Conservation (phyloP, 116 monocot genomes). For the Cymodocea nodosa region DNA sequence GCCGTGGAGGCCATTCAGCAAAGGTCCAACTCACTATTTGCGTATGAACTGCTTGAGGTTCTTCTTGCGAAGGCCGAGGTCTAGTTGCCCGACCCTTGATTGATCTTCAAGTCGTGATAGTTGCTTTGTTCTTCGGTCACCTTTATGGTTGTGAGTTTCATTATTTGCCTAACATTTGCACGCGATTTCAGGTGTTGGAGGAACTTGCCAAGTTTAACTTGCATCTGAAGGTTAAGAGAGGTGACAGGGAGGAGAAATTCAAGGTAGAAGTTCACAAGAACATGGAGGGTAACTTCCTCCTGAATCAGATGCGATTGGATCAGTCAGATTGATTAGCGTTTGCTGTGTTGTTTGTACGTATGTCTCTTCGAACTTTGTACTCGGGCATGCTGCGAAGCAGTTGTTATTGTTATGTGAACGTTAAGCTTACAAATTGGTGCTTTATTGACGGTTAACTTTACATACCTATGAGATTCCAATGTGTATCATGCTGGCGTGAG, state of each 20-base stretch:
- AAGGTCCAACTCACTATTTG: constrained; percentile 59
- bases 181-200: constrained; percentile 30
- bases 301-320: constrained; percentile 43
- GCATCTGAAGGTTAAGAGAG: constrained; percentile 42
- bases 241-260: constrained; percentile 38
- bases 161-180: not conserved
- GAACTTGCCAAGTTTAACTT: constrained; percentile 33
- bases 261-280: constrained; percentile 59
- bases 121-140: not conserved
- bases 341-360: not conserved
- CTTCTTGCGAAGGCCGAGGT: constrained; percentile 75
- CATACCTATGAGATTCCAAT: too few species aligned
- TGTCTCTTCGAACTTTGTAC: too few species aligned
- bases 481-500: too few species aligned
- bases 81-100: not conserved
- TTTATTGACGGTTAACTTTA: too few species aligned
- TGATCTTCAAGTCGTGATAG: not conserved
- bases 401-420: too few species aligned
- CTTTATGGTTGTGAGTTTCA: not conserved
- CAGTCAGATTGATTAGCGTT: not conserved
- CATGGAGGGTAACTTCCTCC: constrained; percentile 31
- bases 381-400: too few species aligned
- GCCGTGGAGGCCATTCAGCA: constrained; percentile 72
- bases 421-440: too few species aligned
- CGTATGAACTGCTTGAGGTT: constrained; percentile 73